Evolutionary conservation across 306 rosid species (phyloP).

Genomic region (Gillenia trifoliata): DNA sequence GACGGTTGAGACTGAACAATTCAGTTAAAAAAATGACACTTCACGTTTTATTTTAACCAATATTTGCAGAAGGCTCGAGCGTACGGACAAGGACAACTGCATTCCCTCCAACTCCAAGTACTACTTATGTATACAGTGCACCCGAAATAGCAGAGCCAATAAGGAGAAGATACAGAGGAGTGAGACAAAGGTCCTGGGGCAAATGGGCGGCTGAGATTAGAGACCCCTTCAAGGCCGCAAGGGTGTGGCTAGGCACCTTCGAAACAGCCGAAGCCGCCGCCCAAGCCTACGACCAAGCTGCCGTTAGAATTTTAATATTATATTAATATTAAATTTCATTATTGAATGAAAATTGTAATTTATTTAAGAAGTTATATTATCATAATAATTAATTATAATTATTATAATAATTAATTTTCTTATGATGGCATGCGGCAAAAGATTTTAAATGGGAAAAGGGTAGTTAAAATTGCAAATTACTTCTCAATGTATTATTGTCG

Average conservation of each 20-base stretch:
- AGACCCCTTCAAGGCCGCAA: constrained; percentile 42
- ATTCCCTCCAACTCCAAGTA: background rate
- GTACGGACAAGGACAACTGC: background rate
- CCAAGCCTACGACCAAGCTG: constrained; percentile 43
- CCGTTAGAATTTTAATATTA: no score
- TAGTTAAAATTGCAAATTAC: no score
- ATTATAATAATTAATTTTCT: no score
- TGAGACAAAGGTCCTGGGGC: constrained; percentile 52
- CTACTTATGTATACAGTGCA: constrained; percentile 24
- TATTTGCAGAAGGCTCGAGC: background rate
- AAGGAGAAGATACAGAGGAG: constrained; percentile 50
- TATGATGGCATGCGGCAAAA: no score
- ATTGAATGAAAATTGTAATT: no score
- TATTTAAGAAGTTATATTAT: no score
- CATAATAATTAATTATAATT: no score
- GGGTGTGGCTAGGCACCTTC: constrained; percentile 51
- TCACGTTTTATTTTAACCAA: background rate
- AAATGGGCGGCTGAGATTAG: constrained; percentile 53
- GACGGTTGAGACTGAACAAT: background rate
- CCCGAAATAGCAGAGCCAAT: constrained; percentile 8
- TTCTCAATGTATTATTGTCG: no score
- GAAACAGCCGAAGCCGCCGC: constrained; percentile 49
- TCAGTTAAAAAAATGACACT: background rate
- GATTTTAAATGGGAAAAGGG: no score
- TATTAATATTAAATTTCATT: no score